Base-by-base conservation (phyloP, 192 early-diverging fungal genomes). In the Coemansia sp. region DNA sequence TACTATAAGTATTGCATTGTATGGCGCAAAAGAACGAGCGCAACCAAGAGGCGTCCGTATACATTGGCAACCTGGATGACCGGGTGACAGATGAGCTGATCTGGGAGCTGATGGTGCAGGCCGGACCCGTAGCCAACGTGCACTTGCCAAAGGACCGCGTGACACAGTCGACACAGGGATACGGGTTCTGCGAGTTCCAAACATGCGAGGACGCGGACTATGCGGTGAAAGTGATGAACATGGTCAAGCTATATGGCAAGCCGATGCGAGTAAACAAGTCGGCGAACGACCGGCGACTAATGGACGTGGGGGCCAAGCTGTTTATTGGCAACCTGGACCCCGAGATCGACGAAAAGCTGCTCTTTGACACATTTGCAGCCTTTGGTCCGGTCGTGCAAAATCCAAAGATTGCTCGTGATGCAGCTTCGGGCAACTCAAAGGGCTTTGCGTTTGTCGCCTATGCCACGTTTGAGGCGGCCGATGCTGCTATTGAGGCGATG, bases 91-190 rank as follows among this genome's bases (percentile, higher is more conserved):
- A 99, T 62, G 87, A 91, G 20, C 77, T 99, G 49, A 77, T 99
- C 31, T 99, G 96, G 96, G 98, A 99, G 72, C 87, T 99, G 71
- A 95, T 99, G 93, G 89, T 98, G 54, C 98, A 99, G 76, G 96
- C 93, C 9, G 98, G 98, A 0, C 97, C 95, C 20, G 93, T 82
- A 75, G 94, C 93, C 6, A 95, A 95, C 71, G 95, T 97, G n/a
- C 92, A 97, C 69, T 70, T 99, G 61, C 98, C 98, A 31, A 98
- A 97, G 79, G 98, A 99, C 80, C 85, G 98, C 53, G 93, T 99
- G 10, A 96, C 98, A 20, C 93, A 94, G 81, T 86, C 85, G 43
- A 91, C 95, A 76, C 94, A 96, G 67, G 95, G 96, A 39, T 99
- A 93, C 72, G 98, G 94, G 15, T 99, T 99, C 78, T 92, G 90